These are phyloP conservation scores for Torulaspora quercuum DNA, from an alignment of 805 yeast genomes.

Conservation along the genomic window DNA sequence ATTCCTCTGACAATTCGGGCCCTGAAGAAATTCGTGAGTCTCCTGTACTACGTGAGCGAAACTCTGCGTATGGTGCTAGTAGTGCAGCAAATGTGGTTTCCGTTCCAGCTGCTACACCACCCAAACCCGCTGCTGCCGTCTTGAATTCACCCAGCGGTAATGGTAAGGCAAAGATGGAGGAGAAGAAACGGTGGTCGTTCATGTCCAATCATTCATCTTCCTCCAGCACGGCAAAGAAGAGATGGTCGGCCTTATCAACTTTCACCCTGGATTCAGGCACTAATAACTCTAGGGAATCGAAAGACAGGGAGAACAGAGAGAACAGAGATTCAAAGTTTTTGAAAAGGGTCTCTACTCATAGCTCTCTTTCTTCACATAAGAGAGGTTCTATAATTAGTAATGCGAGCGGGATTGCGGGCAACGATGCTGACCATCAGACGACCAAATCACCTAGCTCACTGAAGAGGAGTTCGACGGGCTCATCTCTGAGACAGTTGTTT, in stretches of 20 bases:
- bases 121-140: no score
- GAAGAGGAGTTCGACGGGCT: constrained; percentile 34
- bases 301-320: constrained; percentile 17
- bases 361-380: constrained; percentile 18
- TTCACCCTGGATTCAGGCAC: constrained; percentile 21
- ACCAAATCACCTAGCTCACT: constrained; percentile 15
- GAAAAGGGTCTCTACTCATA: constrained; percentile 17
- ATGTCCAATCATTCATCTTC: constrained; percentile 31
- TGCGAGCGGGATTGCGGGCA: constrained; percentile 1
- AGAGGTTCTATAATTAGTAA: constrained; percentile 17
- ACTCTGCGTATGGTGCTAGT: not conserved
- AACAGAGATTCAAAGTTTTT: constrained; percentile 13
- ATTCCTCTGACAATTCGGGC: constrained; percentile 16
- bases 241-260: constrained; percentile 33
- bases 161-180: constrained; percentile 15
- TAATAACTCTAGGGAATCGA: constrained; percentile 9
- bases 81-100: not conserved
- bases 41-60: not conserved
- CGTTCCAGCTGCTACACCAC: no score
- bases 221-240: constrained; percentile 25
- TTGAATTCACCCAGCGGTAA: not conserved
- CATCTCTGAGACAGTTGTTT: constrained; percentile 33
- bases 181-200: constrained; percentile 33
- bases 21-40: constrained; percentile 8
- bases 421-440: constrained; percentile 5